Conservation (phyloP, 1,284 basidiomycete genomes). For the Naganishia sp. region DNA sequence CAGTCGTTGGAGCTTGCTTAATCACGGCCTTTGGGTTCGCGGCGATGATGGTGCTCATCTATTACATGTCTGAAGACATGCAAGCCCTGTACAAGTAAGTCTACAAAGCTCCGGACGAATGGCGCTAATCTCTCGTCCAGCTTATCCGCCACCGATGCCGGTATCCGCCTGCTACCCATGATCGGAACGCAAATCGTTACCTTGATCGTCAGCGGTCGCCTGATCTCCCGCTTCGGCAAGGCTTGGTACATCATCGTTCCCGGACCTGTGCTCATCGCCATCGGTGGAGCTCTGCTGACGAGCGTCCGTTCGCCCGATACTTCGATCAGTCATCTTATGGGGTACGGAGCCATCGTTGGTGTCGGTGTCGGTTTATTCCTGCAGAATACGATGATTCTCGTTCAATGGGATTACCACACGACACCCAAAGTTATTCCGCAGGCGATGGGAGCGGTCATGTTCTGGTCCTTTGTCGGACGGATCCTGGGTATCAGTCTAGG, state of each 20-base stretch:
- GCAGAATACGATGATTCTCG: slow-evolving; percentile 49
- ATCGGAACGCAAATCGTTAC: slow-evolving; percentile 50
- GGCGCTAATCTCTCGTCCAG: slow-evolving; percentile 18
- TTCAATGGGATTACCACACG: slow-evolving; percentile 47
- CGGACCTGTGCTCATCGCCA: slow-evolving; percentile 44
- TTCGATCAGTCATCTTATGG: slow-evolving; percentile 43
- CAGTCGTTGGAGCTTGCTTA: slow-evolving; percentile 36
- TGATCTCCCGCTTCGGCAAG: slow-evolving; percentile 47
- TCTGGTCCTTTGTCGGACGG: slow-evolving; percentile 48
- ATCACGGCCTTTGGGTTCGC: slow-evolving; percentile 29
- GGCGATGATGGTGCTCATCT: slow-evolving; percentile 49
- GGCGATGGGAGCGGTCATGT: slow-evolving; percentile 18
- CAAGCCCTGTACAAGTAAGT: slow-evolving; percentile 47
- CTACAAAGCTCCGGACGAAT: no score
- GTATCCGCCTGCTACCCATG: slow-evolving; percentile 49
- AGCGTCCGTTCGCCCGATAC: slow-evolving; percentile 27
- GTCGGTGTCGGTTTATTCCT: slow-evolving; percentile 48
- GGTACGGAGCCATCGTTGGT: slow-evolving; percentile 49
- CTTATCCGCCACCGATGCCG: slow-evolving; percentile 49
- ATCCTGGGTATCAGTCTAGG: slow-evolving; percentile 51
- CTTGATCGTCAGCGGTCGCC: slow-evolving; percentile 46
- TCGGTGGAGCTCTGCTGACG: slow-evolving; percentile 46
- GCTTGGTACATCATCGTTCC: slow-evolving; percentile 49
- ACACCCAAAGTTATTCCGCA: slow-evolving; percentile 46
- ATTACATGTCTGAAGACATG: slow-evolving; percentile 47